Evolutionary conservation across 2,329 filamentous ascomycete species (phyloP), one percentile per base, ranked within the genome.

Genomic region (Aureobasidium sp.): DNA sequence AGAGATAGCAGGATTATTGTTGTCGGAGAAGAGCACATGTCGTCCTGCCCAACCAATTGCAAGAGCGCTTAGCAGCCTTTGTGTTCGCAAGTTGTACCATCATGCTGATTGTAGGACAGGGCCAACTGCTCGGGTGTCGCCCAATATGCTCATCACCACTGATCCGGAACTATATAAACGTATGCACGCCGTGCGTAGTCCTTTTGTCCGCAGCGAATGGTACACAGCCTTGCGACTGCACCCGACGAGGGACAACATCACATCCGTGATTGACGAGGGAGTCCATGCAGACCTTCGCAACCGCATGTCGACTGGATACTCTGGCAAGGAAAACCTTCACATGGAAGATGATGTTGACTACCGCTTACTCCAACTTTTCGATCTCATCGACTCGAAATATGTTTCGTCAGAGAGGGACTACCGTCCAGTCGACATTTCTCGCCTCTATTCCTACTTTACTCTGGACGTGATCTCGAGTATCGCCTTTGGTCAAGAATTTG

Each of bases 401-500:
- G 64, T 75, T 36, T 71, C 72, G 27, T 68, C 70, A 1, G 66
- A 70, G 20, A 68, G 66, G 10, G 58, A 70, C 13, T 75, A 69
- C 63, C 65, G 66, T 23, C 71, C 67, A 1, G 63, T 76, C n/a
- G 74, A 76, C 61, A 67, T 76, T 1, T 71, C 70, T 3, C 68
- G 71, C 4, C 66, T 72, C 13, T 72, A 70, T 2, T 72, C 70
- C 9, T 77, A 70, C 69, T 77, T 77, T 70, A 76, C 75, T 2
- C 68, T 77, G 26, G 75, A 77, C 65, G 72, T 75, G 27, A 76
- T 76, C 63, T 75, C 73, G 1, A 72, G 73, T 58, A 66, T 77
- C 34, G 75, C 74, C 8, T 77, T 77, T 61, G 74, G 74, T 5
- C 72, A 79, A 55, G 68, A 76, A 0, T 82, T 83, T 64, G 80